phyloP scores from a whole-genome alignment of 768 basidiomycete genomes.

The Sutorius australiensis region DNA sequence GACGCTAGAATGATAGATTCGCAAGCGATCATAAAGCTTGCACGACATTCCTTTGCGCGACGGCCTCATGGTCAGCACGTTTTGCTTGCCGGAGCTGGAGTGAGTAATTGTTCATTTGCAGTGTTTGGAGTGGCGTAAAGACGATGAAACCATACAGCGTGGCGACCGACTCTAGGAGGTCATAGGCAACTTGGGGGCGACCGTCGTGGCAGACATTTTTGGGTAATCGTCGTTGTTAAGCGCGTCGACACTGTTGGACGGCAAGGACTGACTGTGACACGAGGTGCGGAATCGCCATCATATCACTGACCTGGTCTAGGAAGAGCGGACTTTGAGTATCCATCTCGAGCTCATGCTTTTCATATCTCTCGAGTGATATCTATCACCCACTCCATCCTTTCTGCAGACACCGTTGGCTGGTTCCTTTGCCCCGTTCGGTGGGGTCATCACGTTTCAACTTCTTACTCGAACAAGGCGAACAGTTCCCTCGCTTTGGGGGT shows the following conservation, averaged over 20 bases:
- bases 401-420: neutral
- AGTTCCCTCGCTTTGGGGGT: neutral
- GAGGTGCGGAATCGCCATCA: neutral
- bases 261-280: constrained; percentile 8
- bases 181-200: neutral
- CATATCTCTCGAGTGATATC: constrained; percentile 19
- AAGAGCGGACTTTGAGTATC: neutral
- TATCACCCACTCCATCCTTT: neutral
- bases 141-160: constrained; percentile 13
- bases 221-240: neutral
- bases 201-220: neutral
- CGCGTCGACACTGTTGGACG: neutral
- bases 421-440: neutral
- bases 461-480: neutral
- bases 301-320: neutral
- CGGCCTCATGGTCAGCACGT: constrained; percentile 34
- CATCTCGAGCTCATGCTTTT: constrained; percentile 1
- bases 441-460: neutral
- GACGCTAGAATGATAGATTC: constrained; percentile 20
- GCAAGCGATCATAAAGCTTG: constrained; percentile 23
- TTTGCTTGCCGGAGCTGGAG: constrained; percentile 28
- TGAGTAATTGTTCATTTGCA: constrained; percentile 28
- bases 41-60: constrained; percentile 15
- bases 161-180: neutral
- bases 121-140: constrained; percentile 19